A percentile compares a stretch with the other conserved stretches of the same genome.
Conservation (phyloP, 257 asterid genomes). For the Eucommia ulmoides region DNA sequence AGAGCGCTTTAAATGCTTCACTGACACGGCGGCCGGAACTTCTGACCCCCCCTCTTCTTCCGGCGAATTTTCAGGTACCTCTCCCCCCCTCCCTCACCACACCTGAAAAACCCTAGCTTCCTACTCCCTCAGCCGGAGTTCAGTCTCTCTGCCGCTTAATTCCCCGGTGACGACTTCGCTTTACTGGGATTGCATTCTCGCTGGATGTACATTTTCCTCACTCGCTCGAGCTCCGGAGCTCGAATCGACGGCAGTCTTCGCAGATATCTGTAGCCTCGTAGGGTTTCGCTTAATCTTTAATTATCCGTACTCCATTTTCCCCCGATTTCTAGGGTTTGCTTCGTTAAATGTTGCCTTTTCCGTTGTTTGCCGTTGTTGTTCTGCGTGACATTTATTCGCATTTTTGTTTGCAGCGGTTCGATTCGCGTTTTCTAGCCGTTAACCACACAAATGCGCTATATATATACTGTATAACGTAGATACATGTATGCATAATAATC, state of each 20-base stretch:
- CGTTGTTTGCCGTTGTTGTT: no score
- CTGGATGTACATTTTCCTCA: constrained; percentile 4
- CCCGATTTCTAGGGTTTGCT: no score
- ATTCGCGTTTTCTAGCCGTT: not conserved
- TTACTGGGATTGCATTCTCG: constrained; percentile 8
- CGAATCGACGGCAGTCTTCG: not conserved
- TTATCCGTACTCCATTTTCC: no score
- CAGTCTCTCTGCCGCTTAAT: not conserved
- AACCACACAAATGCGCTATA: not conserved
- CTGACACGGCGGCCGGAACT: constrained; percentile 17
- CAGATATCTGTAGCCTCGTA: not conserved
- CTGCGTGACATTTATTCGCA: no score
- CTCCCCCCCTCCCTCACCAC: not conserved
- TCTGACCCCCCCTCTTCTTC: constrained; percentile 16
- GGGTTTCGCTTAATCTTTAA: not conserved
- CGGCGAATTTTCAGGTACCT: constrained; percentile 5
- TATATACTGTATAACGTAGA: not conserved
- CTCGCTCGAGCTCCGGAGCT: constrained; percentile 18
- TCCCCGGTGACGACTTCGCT: constrained; percentile 11
- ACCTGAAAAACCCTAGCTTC: not conserved
- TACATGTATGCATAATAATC: not conserved
- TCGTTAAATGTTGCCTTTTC: no score
- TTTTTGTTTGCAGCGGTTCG: no score
- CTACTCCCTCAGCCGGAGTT: constrained; percentile 3
- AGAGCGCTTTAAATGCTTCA: constrained; percentile 20